Conservation (phyloP, 352 stramenopile species). For the Phytophthora rubi region DNA sequence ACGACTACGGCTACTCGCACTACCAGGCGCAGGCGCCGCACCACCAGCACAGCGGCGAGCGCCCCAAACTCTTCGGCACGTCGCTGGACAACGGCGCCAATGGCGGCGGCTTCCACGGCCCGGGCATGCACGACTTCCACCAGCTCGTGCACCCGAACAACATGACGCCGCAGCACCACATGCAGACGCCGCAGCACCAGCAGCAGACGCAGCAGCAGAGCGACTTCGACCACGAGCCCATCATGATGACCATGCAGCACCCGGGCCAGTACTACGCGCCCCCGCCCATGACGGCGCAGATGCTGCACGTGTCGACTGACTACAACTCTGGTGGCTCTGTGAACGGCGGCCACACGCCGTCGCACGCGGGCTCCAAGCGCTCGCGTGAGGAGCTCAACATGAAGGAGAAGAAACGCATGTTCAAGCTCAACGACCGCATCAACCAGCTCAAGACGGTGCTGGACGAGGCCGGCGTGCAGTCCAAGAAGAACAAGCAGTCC, state of each 20-base stretch:
- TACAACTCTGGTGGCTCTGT: slow-evolving; percentile 54
- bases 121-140: slow-evolving; percentile 50
- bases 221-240: slow-evolving; percentile 73
- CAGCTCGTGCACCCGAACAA: slow-evolving; percentile 48
- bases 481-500: slow-evolving; percentile 82
- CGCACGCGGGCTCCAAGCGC: slow-evolving; percentile 50
- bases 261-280: slow-evolving; percentile 66
- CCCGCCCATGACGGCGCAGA: slow-evolving; percentile 55
- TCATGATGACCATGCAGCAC: slow-evolving; percentile 74
- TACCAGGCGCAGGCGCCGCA: slow-evolving; percentile 42
- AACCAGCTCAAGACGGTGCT: slow-evolving; percentile 70
- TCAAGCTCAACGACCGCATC: slow-evolving; percentile 88
- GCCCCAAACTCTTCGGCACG: slow-evolving; percentile 59
- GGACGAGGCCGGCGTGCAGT: slow-evolving; percentile 63
- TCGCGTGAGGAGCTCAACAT: slow-evolving; percentile 84
- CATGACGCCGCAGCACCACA: slow-evolving; percentile 50
- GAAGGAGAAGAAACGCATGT: slow-evolving; percentile 90
- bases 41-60: slow-evolving; percentile 63
- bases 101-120: slow-evolving; percentile 32
- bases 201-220: slow-evolving; percentile 39
- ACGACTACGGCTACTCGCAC: slow-evolving; percentile 74
- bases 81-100: slow-evolving; percentile 37
- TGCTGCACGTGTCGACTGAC: slow-evolving; percentile 75
- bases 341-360: slow-evolving; percentile 36
- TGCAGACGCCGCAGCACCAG: slow-evolving; percentile 55